A percentile compares a stretch with the other conserved stretches of the same genome.
phyloP scores from a whole-genome alignment of 352 stramenopile genomes.

The Phytophthora citrophthora region DNA sequence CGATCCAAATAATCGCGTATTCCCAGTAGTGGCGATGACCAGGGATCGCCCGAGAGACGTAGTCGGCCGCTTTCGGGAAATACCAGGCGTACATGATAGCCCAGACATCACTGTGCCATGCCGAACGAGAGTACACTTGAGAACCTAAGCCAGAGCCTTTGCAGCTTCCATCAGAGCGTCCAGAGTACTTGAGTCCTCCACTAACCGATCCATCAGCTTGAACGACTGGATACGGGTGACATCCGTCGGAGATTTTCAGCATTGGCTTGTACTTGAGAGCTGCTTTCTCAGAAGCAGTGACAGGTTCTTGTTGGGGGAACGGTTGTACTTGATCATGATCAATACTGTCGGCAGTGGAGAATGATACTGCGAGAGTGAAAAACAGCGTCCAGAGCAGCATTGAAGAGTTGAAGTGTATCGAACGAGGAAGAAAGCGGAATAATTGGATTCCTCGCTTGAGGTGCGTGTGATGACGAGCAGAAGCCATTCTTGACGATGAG shows the following conservation, averaged over 20 bases:
- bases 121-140: conserved; percentile 32
- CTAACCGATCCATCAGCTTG: conserved; percentile 6
- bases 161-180: conserved; percentile 16
- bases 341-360: too few species aligned
- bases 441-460: too few species aligned
- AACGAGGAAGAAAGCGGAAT: too few species aligned
- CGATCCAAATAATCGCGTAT: conserved; percentile 15
- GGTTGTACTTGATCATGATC: conserved; percentile 12
- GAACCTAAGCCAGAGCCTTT: conserved; percentile 21
- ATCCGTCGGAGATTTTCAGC: conserved; percentile 10
- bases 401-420: too few species aligned
- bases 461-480: too few species aligned
- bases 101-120: conserved; percentile 28
- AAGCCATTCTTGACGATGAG: too few species aligned
- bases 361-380: too few species aligned
- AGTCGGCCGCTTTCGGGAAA: conserved; percentile 14
- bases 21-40: conserved; percentile 15
- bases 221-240: conserved; percentile 15
- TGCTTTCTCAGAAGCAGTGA: conserved; percentile 10
- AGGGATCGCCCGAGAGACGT: background rate
- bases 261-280: conserved; percentile 15
- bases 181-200: conserved; percentile 10
- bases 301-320: conserved; percentile 4
- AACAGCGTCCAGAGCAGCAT: too few species aligned
- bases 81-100: conserved; percentile 31